Evolutionary conservation across 345 rosid genomes (phyloP).

Genomic region (Arabis hirsuta): DNA sequence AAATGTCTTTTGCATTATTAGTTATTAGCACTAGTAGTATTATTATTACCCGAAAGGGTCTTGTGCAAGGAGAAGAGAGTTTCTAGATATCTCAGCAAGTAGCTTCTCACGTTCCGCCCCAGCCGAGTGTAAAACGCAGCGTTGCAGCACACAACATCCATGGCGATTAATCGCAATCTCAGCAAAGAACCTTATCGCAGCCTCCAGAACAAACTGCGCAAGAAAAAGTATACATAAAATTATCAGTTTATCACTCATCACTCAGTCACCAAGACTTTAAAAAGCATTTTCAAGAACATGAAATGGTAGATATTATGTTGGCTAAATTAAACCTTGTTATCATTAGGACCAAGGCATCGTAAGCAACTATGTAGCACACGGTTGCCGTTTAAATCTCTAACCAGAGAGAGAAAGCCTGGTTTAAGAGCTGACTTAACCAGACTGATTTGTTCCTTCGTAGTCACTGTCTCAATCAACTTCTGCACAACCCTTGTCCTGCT

Average conservation of each 20-base stretch:
- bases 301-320: conserved; percentile 2
- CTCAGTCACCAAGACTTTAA: not conserved
- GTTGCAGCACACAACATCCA: conserved; percentile 73
- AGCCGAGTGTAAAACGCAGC: conserved; percentile 55
- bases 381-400: conserved; percentile 72
- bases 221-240: not conserved
- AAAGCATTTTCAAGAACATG: not conserved
- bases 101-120: conserved; percentile 56
- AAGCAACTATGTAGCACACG: conserved; percentile 76
- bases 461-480: conserved; percentile 76
- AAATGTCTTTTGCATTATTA: no score
- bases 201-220: conserved; percentile 60
- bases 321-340: conserved; percentile 54
- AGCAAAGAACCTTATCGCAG: conserved; percentile 57
- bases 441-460: conserved; percentile 59
- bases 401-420: conserved; percentile 64
- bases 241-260: not conserved
- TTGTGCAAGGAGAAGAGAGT: conserved; percentile 63
- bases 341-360: conserved; percentile 59
- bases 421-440: conserved; percentile 54
- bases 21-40: not conserved
- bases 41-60: conserved; percentile 72
- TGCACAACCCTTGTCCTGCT: conserved; percentile 73
- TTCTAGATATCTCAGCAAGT: conserved; percentile 53
- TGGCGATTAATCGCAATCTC: conserved; percentile 68